Percentiles rank a stretch among this genome's conserved stretches.
Conservation (phyloP, 352 stramenopile genomes). For the Globisporangium rhizosaccharum region DNA sequence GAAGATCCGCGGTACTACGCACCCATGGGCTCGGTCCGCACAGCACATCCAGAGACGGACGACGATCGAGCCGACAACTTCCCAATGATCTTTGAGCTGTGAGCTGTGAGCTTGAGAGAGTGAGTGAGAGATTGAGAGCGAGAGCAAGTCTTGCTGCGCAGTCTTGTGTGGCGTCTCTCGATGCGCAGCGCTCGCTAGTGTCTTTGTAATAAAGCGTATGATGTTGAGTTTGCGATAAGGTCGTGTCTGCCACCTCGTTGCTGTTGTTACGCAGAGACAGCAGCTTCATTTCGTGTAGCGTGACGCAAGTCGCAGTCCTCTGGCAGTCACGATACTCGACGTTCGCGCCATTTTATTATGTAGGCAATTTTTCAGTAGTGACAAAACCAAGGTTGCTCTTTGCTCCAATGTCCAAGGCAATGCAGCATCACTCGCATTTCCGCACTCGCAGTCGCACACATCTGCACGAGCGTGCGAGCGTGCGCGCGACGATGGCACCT, state of each 20-base stretch:
- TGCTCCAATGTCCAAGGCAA: not conserved
- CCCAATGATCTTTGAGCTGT: conserved; percentile 14
- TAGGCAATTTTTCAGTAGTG: not conserved
- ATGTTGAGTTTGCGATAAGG: too few relatives aligned
- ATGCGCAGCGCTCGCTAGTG: too few relatives aligned
- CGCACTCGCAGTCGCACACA: not conserved
- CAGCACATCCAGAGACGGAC: not conserved
- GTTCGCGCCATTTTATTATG: not conserved
- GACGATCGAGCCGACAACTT: conserved; percentile 5
- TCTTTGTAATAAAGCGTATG: too few relatives aligned
- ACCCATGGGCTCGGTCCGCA: not conserved
- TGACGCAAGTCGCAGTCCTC: too few relatives aligned
- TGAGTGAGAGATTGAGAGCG: not conserved
- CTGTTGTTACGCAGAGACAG: too few relatives aligned
- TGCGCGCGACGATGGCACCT: too few relatives aligned
- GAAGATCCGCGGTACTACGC: conserved; percentile 10
- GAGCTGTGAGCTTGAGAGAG: not conserved
- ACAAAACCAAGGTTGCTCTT: not conserved
- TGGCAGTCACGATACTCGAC: too few relatives aligned
- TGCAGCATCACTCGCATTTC: conserved; percentile 1
- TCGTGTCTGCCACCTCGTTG: too few relatives aligned
- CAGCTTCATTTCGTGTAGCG: too few relatives aligned
- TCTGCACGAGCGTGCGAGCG: not conserved
- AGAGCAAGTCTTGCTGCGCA: not conserved
- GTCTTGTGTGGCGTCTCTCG: not conserved